These are phyloP conservation scores for Cyclostephanos invisitatus DNA, from an alignment of 108 stramenopile species.

Conservation along the genomic window DNA sequence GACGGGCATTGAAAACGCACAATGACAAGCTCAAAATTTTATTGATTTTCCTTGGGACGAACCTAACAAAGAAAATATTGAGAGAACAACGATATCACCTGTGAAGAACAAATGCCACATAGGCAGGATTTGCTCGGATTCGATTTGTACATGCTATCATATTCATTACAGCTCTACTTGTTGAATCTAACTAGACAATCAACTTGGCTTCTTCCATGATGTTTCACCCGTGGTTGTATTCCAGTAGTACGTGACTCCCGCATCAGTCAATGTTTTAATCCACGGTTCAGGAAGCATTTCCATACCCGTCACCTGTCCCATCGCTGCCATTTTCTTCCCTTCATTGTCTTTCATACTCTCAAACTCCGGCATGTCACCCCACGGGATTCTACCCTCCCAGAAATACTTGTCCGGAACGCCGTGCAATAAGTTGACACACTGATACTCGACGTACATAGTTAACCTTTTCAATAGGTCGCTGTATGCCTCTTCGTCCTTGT, in stretches of 20 bases:
- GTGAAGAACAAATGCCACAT: too few species aligned
- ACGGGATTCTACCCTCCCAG: conserved; percentile 73
- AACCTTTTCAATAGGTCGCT: conserved; percentile 71
- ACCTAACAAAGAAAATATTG: background rate
- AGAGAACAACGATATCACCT: too few species aligned
- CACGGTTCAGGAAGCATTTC: conserved; percentile 61
- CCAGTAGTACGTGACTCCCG: conserved; percentile 81
- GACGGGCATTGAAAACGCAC: conserved; percentile 60
- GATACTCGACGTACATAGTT: conserved; percentile 78
- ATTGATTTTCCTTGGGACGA: conserved; percentile 65
- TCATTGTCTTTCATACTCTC: conserved; percentile 53
- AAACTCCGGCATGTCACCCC: conserved; percentile 84
- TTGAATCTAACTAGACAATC: background rate
- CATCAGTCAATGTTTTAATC: conserved; percentile 71
- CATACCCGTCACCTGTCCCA: conserved; percentile 24
- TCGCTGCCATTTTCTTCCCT: conserved; percentile 54
- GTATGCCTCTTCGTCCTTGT: conserved; percentile 50
- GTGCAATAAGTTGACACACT: conserved; percentile 76
- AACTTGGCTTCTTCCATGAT: conserved; percentile 65
- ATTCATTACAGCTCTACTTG: background rate
- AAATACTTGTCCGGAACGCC: conserved; percentile 72
- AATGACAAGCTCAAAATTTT: conserved; percentile 60
- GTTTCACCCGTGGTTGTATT: conserved; percentile 63
- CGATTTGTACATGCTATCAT: too few species aligned
- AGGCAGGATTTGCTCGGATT: too few species aligned